Evolutionary conservation across 2,329 filamentous ascomycete species (phyloP).

Genomic region (Leptographium wingfieldii): DNA sequence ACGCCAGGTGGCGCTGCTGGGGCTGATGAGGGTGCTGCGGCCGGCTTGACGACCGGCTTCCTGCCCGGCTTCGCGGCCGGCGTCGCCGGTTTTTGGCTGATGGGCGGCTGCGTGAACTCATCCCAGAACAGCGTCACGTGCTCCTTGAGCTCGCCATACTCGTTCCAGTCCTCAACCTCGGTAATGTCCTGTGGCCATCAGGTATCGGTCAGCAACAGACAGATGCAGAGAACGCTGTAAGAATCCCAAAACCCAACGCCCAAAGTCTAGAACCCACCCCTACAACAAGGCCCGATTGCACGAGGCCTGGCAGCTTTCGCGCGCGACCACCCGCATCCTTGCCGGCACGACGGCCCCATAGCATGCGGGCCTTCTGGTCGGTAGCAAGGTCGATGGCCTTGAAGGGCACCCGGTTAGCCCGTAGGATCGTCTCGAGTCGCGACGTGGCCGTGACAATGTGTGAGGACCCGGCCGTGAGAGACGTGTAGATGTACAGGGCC

Average conservation of each 20-base stretch:
- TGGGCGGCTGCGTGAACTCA: conserved; percentile 45
- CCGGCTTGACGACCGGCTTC: not conserved
- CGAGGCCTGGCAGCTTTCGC: conserved; percentile 76
- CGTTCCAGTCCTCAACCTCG: conserved; percentile 97
- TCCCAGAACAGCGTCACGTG: conserved; percentile 61
- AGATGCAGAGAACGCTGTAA: too few species aligned
- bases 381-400: conserved; percentile 84
- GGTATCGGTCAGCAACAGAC: not conserved
- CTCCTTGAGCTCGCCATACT: conserved; percentile 88
- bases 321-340: conserved; percentile 49
- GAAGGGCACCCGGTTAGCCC: conserved; percentile 88
- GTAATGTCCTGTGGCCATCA: conserved; percentile 58
- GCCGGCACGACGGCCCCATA: conserved; percentile 75
- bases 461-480: conserved; percentile 85
- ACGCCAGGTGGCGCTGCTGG: not conserved
- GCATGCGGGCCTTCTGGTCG: conserved; percentile 73
- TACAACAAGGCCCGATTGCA: conserved; percentile 75
- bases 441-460: conserved; percentile 95
- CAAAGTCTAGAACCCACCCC: conserved; percentile 48
- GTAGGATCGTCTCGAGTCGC: conserved; percentile 89
- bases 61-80: conserved; percentile 11
- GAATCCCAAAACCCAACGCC: too few species aligned
- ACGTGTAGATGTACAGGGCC: conserved; percentile 88
- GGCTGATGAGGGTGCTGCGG: not conserved
- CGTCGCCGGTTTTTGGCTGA: conserved; percentile 37